A percentile compares a stretch with the other conserved stretches of the same genome.
These are phyloP conservation scores for Aspergillus chevalieri DNA, from an alignment of 2,329 filamentous ascomycete genomes.

Conservation along the genomic window DNA sequence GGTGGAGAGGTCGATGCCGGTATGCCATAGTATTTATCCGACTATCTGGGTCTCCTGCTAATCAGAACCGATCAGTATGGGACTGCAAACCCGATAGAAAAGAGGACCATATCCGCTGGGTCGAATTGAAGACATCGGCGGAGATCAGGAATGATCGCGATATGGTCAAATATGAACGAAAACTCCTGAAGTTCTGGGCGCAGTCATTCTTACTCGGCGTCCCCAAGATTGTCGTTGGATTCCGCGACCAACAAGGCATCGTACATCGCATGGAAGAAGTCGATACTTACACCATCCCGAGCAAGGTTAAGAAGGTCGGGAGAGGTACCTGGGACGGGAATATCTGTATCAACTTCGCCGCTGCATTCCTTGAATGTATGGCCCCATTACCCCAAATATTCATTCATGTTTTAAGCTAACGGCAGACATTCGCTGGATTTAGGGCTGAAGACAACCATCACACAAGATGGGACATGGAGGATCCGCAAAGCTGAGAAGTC, in stretches of 20 bases:
- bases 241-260: constrained; percentile 66
- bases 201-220: constrained; percentile 93
- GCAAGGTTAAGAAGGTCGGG: constrained; percentile 61
- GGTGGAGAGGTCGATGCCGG: constrained; percentile 91
- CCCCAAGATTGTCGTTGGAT: constrained; percentile 85
- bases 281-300: constrained; percentile 71
- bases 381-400: constrained; percentile 1
- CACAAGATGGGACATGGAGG: constrained; percentile 69
- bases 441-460: constrained; percentile 60
- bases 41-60: not conserved
- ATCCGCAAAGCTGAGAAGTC: constrained; percentile 62
- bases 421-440: constrained; percentile 10
- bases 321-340: constrained; percentile 81
- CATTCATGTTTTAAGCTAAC: not conserved
- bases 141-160: constrained; percentile 64
- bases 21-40: constrained; percentile 34
- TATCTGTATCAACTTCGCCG: constrained; percentile 85
- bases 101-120: constrained; percentile 73
- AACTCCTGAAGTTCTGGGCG: constrained; percentile 93
- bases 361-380: constrained; percentile 69
- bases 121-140: constrained; percentile 88
- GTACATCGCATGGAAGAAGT: constrained; percentile 70
- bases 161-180: constrained; percentile 72
- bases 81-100: constrained; percentile 66
- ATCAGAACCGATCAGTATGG: constrained; percentile 55